Conservation (phyloP, 1,284 basidiomycete genomes). For the Boletus nobilissimus region DNA sequence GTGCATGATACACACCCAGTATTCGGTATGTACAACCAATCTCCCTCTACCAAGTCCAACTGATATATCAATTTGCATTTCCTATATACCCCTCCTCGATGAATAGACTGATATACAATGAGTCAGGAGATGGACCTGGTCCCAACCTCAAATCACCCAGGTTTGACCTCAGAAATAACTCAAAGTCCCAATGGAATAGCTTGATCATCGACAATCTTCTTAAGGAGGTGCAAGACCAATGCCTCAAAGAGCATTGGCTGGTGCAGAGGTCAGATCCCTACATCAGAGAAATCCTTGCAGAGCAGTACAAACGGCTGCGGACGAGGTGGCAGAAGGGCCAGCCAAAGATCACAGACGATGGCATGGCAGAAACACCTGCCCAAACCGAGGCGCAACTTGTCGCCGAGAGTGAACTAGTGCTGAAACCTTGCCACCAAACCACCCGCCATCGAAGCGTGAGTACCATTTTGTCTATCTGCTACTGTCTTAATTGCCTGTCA, state of each 20-base stretch:
- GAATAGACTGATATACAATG: not conserved
- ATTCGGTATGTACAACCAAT: no score
- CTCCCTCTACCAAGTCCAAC: no score
- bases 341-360: not conserved
- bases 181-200: constrained; percentile 3
- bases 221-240: not conserved
- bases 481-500: not conserved
- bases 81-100: no score
- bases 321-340: not conserved
- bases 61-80: no score
- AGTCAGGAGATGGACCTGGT: constrained; percentile 1
- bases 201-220: not conserved
- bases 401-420: not conserved
- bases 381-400: not conserved
- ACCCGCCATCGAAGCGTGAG: not conserved
- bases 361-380: not conserved
- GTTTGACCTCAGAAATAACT: constrained; percentile 1
- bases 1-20: no score
- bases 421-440: not conserved
- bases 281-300: not conserved
- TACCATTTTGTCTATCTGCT: not conserved
- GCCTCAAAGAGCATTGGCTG: not conserved
- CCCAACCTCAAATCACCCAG: not conserved
- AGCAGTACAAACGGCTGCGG: not conserved
- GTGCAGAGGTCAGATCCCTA: not conserved